These are phyloP conservation scores for Aspergillus affinis DNA, from an alignment of 495 filamentous ascomycete genomes.

Conservation along the genomic window DNA sequence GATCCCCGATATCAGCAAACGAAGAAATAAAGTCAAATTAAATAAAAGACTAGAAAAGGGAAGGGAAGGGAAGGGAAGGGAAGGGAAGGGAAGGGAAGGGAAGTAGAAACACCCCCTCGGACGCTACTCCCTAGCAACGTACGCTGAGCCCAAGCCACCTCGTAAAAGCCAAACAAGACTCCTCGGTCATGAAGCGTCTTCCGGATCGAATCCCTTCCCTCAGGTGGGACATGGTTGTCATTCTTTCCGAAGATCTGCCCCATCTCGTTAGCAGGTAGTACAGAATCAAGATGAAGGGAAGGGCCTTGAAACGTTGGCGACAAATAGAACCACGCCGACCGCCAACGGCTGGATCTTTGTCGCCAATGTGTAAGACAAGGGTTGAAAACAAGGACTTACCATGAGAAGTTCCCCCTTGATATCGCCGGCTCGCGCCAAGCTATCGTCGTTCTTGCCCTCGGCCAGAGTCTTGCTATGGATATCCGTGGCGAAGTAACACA, in stretches of 20 bases:
- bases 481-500: slow-evolving; percentile 94
- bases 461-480: slow-evolving; percentile 77
- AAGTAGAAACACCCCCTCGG: neutral
- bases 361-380: neutral
- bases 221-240: slow-evolving; percentile 86
- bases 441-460: slow-evolving; percentile 65
- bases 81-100: neutral
- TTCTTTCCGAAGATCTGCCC: slow-evolving; percentile 74
- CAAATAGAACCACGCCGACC: neutral
- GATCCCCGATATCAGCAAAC: neutral
- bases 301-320: neutral
- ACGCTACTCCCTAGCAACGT: slow-evolving; percentile 27
- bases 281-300: neutral
- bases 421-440: slow-evolving; percentile 61
- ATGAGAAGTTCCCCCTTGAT: slow-evolving; percentile 77
- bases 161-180: slow-evolving; percentile 78
- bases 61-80: neutral
- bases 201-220: slow-evolving; percentile 82
- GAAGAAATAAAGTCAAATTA: neutral
- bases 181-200: slow-evolving; percentile 76
- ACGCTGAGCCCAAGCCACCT: slow-evolving; percentile 89
- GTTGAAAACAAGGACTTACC: slow-evolving; percentile 36
- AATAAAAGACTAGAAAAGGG: no score
- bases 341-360: no score
- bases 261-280: slow-evolving; percentile 17